phyloP scores from a whole-genome alignment of 176 grass and related monocot genomes.

The Canna indica region DNA sequence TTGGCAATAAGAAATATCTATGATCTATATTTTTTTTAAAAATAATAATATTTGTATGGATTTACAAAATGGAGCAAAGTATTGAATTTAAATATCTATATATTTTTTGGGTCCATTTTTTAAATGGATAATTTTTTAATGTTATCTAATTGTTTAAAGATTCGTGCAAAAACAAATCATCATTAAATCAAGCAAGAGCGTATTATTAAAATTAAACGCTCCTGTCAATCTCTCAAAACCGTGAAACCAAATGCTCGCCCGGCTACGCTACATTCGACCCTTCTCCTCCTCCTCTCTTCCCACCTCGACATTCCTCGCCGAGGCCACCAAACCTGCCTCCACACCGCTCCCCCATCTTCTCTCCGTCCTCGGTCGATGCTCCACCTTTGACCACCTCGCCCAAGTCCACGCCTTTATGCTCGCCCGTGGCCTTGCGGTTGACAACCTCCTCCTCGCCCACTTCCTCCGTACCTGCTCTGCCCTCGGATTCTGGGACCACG shows the following conservation, averaged over 20 bases:
- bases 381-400: slow-evolving; percentile 17
- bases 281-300: slow-evolving; percentile 4
- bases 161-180: no score
- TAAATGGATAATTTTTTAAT: no score
- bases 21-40: no score
- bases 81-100: no score
- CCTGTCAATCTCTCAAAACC: neutral
- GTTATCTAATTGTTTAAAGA: no score
- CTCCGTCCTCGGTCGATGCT: slow-evolving; percentile 15
- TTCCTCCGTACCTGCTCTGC: slow-evolving; percentile 21
- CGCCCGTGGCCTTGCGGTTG: slow-evolving; percentile 15
- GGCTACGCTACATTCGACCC: neutral
- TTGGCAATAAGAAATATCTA: no score
- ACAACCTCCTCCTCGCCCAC: slow-evolving; percentile 29
- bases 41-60: no score
- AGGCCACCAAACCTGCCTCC: neutral
- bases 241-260: neutral
- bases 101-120: no score
- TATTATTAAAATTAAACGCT: no score
- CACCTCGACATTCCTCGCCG: neutral
- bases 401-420: slow-evolving; percentile 27
- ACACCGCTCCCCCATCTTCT: slow-evolving; percentile 10
- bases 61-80: no score
- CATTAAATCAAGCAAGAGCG: no score
- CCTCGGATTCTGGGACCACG: slow-evolving; percentile 17